Evolutionary conservation across 495 filamentous ascomycete genomes (phyloP).

Genomic region (Daldinia caldariorum): DNA sequence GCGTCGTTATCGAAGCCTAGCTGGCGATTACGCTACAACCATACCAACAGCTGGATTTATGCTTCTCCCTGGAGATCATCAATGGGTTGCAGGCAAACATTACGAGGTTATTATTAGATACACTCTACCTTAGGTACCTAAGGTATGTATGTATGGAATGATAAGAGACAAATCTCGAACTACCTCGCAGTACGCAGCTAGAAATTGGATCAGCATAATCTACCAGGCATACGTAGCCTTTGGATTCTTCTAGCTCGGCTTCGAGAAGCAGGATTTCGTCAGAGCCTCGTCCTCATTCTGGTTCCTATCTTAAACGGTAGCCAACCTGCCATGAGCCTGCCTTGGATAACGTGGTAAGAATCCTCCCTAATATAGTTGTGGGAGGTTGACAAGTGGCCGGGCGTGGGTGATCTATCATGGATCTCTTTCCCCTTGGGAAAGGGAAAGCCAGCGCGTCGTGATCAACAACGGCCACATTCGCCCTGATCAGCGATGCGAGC

Average conservation of each 20-base stretch:
- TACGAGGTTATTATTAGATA: slow-evolving; percentile 33
- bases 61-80: slow-evolving; percentile 10
- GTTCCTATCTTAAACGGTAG: slow-evolving; percentile 21
- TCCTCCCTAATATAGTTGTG: slow-evolving; percentile 15
- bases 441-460: slow-evolving; percentile 23
- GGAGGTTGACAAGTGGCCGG: slow-evolving; percentile 17
- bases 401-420: slow-evolving; percentile 26
- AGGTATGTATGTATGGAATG: slow-evolving; percentile 5
- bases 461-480: slow-evolving; percentile 30
- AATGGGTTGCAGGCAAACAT: slow-evolving; percentile 9
- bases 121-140: no score
- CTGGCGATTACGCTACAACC: slow-evolving; percentile 16
- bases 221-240: slow-evolving; percentile 16
- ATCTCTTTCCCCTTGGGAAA: slow-evolving; percentile 33
- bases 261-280: slow-evolving; percentile 31
- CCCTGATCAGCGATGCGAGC: slow-evolving; percentile 40
- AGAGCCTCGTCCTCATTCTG: slow-evolving; percentile 39
- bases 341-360: slow-evolving; percentile 20
- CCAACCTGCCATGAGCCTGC: slow-evolving; percentile 20
- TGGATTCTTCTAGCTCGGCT: slow-evolving; percentile 24
- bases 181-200: background rate
- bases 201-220: slow-evolving; percentile 22
- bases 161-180: slow-evolving; percentile 16
- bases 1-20: slow-evolving; percentile 20
- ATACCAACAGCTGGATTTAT: slow-evolving; percentile 12